Base-by-base conservation (phyloP, 1,139 yeast genomes). In the Maudiozyma humilis region DNA sequence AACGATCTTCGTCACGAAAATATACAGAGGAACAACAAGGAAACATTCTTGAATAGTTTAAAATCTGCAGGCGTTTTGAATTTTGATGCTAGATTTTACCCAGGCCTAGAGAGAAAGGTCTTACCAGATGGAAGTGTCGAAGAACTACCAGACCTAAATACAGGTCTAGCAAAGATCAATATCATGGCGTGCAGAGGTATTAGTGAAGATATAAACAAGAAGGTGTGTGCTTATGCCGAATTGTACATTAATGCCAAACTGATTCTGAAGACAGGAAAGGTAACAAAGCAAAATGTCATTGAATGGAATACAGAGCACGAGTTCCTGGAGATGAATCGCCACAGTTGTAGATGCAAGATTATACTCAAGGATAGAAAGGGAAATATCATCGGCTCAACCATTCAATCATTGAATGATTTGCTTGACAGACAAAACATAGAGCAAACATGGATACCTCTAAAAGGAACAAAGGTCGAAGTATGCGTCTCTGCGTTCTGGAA, bases 101-200 rank as follows among this genome's bases (percentile, higher is more conserved):
- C 93, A 39, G 80, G 89, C 14, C 66, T 87, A 50, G 86, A 82
- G 61, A 82, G 93, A 32, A 73, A 76, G 45, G 74, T 73, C 52
- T 74, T 81, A 52, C 87, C 85, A 2, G 95, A 88, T 64, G 96
- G 96, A 43, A 84, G 94, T 7, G 70, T 75, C 41, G 81, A 78
- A 51, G 89, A 95, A 36, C 88, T 94, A 36, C 95, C 95, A 41
- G 95, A 87, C 52, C 76, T 86, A 63, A 88, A 86, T 64, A 86
- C 96, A 17, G 97, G 97, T 71, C 80, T 91, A 55, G 78, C 82
- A 27, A 74, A 79, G 57, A 63, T 82, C 19, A 42, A 42, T 13
- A 40, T 57, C 34, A 54, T 54, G 37, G 57, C 54, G 32, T 56
- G 53, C 16, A 41, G 49, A 20, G 55, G 52, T 35, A 42, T 55